Evolutionary conservation across 2,329 filamentous ascomycete genomes (phyloP).

Genomic region (Verruconis gallopava): DNA sequence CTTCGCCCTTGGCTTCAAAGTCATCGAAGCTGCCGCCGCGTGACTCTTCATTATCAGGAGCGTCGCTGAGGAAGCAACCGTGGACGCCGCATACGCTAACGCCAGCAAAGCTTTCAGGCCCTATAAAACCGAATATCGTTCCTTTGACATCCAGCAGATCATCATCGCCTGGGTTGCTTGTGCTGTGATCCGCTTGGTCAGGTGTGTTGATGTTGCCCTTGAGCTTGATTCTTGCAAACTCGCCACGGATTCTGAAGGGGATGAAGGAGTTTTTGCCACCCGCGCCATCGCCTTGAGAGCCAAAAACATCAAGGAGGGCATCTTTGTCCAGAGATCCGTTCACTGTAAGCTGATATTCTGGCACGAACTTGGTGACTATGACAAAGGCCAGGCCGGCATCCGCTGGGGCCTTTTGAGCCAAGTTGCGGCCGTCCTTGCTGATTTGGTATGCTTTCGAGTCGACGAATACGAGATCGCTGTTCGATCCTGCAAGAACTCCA

Average conservation of each 20-base stretch:
- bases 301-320: slow-evolving; percentile 14
- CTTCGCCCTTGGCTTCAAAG: slow-evolving; percentile 24
- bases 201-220: background rate
- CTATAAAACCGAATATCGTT: slow-evolving; percentile 27
- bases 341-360: slow-evolving; percentile 20
- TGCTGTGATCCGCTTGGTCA: background rate
- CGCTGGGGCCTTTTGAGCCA: slow-evolving; percentile 19
- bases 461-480: slow-evolving; percentile 25
- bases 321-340: slow-evolving; percentile 15
- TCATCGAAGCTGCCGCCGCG: slow-evolving; percentile 25
- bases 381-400: slow-evolving; percentile 25
- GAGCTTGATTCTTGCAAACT: slow-evolving; percentile 22
- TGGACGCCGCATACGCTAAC: slow-evolving; percentile 28
- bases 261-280: slow-evolving; percentile 26
- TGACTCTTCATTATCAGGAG: slow-evolving; percentile 18
- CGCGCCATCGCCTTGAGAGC: slow-evolving; percentile 2
- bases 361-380: slow-evolving; percentile 29
- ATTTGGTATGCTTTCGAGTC: slow-evolving; percentile 23
- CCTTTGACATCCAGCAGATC: slow-evolving; percentile 22
- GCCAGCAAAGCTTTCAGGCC: slow-evolving; percentile 28
- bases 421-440: slow-evolving; percentile 15
- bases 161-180: slow-evolving; percentile 10
- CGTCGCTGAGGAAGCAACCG: slow-evolving; percentile 18
- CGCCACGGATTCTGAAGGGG: slow-evolving; percentile 25
- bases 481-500: slow-evolving; percentile 27